Base-by-base conservation (phyloP, 2,329 filamentous ascomycete genomes). In the Cladophialophora psammophila region DNA sequence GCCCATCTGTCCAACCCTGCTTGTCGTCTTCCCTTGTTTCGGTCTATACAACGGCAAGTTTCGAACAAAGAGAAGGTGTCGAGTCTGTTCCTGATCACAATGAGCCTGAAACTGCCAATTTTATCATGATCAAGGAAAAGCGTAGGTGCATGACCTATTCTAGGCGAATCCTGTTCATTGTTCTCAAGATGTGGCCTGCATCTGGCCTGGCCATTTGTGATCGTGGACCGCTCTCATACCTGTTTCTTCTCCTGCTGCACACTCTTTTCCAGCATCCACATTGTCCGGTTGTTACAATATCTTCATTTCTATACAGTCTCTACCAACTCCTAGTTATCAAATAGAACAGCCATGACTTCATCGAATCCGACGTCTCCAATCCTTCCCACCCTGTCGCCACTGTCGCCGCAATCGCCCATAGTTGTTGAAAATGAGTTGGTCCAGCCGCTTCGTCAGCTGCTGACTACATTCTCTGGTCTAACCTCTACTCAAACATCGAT, bases 291-390 rank as follows among this genome's bases (percentile, higher is more conserved):
- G 20, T 45, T 7, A 31, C 38, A 26, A 10, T 15, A 52, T 34
- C 32, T 48, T 8, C n/a, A 26, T 26, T 26, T 26, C 18, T 3
- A 10, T 18, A 50, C 31, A 34, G 18, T 55, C n/a, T 61, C 8
- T 42, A 42, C n/a, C n/a, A 48, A 26, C 26, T 18, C 18, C 18
- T 48, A 48, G n/a, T 48, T 48, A 48, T 26, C n/a, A 48, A 48
- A 48, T 26, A 48, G 42, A 9, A 26, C 42, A 48, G 20, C 20
- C 42, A 69, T 69, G 67, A 18, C 56, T 26, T 61, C 64, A n/a
- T 58, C 60, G 2, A 67, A 55, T 26, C 67, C 67, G 10, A 61
- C 61, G 13, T 69, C 66, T 6, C 66, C 67, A 15, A 50, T 48
- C 8, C 52, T 64, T 34, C 60, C 61, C 38, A 31, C 50, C 8